Evolutionary conservation across 2,329 filamentous ascomycete genomes (phyloP).

Genomic region (Scedosporium minutisporum): DNA sequence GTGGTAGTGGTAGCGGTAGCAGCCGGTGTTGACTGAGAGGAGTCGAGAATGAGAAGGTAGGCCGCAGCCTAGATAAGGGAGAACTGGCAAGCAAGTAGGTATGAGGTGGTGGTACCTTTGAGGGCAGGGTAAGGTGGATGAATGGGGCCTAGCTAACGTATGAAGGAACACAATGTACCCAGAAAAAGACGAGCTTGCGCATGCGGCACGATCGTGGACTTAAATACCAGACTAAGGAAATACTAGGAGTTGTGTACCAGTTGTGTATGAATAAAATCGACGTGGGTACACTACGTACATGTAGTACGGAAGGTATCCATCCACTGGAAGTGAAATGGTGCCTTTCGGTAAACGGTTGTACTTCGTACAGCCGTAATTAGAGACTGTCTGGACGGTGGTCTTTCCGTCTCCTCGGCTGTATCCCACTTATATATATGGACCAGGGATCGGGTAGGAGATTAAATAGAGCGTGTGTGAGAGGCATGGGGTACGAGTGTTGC

Average conservation of each 20-base stretch:
- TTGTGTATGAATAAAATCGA: background rate
- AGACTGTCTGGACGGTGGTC: background rate
- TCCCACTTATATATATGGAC: background rate
- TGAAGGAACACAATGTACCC: background rate
- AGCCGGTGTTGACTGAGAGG: background rate
- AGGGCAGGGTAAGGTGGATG: background rate
- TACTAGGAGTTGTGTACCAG: background rate
- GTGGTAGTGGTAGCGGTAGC: background rate
- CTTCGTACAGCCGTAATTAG: background rate
- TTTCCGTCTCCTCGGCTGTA: conserved; percentile 7
- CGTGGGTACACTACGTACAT: background rate
- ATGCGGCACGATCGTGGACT: conserved; percentile 3
- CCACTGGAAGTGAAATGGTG: background rate
- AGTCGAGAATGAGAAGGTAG: background rate
- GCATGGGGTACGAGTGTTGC: background rate
- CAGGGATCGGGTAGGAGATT: background rate
- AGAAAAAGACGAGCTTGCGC: background rate
- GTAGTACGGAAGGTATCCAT: background rate
- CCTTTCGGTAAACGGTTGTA: background rate
- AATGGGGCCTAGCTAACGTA: background rate
- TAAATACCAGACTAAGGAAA: conserved; percentile 4
- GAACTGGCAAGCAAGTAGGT: background rate
- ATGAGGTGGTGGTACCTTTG: background rate
- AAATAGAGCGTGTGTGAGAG: background rate
- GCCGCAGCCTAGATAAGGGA: background rate